phyloP scores from a whole-genome alignment of 2,329 filamentous ascomycete species.

The Botrytis aclada region DNA sequence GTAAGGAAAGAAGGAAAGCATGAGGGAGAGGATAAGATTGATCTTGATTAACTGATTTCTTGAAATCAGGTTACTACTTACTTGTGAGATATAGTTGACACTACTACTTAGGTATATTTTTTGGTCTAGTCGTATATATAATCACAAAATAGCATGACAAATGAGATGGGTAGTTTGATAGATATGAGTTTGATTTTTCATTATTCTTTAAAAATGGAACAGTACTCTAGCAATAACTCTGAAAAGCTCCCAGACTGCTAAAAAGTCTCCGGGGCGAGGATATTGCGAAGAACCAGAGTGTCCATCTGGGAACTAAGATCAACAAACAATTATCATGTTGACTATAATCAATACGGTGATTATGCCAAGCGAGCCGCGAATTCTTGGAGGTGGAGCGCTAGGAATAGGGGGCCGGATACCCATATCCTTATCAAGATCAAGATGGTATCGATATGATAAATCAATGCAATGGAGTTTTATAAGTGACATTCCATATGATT shows the following conservation, averaged over 20 bases:
- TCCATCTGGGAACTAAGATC: neutral
- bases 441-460: neutral
- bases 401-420: neutral
- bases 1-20: neutral
- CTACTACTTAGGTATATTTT: no score
- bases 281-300: neutral
- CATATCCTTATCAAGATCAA: neutral
- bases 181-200: no score
- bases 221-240: neutral
- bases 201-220: no score
- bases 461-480: neutral
- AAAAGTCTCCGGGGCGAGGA: neutral
- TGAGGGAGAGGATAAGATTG: neutral
- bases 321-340: neutral
- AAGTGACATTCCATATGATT: neutral
- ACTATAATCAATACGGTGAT: neutral
- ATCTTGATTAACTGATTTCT: neutral
- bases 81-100: neutral
- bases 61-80: neutral
- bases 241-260: neutral
- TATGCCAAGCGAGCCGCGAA: neutral
- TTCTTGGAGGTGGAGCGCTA: neutral
- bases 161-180: neutral
- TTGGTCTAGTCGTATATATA: no score
- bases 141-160: neutral